Evolutionary conservation across 441 rosid species (phyloP).

Genomic region (Melastoma candidum): DNA sequence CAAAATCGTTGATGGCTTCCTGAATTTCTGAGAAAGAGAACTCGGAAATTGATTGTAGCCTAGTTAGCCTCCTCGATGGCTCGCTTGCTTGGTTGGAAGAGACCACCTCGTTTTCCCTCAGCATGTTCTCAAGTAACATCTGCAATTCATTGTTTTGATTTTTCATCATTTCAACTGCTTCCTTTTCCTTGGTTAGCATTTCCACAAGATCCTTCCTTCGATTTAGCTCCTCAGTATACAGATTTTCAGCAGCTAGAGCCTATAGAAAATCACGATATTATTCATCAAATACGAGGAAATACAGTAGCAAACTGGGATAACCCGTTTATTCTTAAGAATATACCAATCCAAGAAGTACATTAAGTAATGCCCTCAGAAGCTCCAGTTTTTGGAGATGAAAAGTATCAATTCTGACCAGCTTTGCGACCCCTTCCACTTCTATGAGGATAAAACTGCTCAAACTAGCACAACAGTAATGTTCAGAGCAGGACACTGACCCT

Average conservation of each 20-base stretch:
- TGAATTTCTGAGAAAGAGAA: slow-evolving; percentile 18
- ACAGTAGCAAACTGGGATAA: neutral
- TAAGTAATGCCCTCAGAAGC: too few species aligned
- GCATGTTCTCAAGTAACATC: slow-evolving; percentile 11
- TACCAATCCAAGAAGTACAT: too few species aligned
- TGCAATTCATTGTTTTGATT: slow-evolving; percentile 8
- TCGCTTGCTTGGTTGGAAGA: slow-evolving; percentile 6
- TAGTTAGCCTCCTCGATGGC: slow-evolving; percentile 3
- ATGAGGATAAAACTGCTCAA: too few species aligned
- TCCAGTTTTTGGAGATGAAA: too few species aligned
- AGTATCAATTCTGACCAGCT: too few species aligned
- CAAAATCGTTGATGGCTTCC: slow-evolving; percentile 12
- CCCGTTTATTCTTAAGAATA: too few species aligned
- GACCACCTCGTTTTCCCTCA: slow-evolving; percentile 13
- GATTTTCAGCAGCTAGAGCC: neutral
- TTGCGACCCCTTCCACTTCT: too few species aligned
- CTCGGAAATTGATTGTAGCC: slow-evolving; percentile 4
- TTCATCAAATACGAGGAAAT: neutral
- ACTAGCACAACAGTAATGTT: too few species aligned
- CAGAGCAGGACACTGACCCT: slow-evolving; percentile 5
- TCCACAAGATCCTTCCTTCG: slow-evolving; percentile 57
- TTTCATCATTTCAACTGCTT: slow-evolving; percentile 29
- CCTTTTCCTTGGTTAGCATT: slow-evolving; percentile 48
- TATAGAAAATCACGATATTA: neutral
- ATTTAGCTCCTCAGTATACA: too few species aligned